Evolutionary conservation across 208 protist species (phyloP), one percentile per base, ranked within the genome.

Genomic region (Crithidia thermophila): DNA sequence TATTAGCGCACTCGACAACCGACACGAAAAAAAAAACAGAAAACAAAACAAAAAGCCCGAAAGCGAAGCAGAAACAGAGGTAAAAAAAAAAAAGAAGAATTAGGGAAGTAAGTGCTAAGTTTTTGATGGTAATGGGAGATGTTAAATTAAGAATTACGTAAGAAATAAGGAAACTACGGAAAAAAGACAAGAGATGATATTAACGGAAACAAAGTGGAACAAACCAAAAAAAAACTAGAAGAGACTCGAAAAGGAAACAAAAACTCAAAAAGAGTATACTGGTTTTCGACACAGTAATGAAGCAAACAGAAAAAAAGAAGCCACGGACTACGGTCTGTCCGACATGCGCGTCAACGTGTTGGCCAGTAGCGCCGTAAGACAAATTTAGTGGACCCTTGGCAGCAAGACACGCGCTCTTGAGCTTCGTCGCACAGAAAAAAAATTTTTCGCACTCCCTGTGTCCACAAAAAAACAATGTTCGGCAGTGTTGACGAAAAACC

Each of bases 181-280:
- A 13, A 40, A 57, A 45, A 57, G 30, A 56, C 34, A 53, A 14
- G 10, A 47, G 2, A 27, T 5, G 14, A 20, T 27, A 16, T 34
- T 18, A 5, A 37, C 4, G 42, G 10, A 20, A 51, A 46, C 14
- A 70, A 58, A 70, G 25, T 33, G 31, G 5, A 18, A 69, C 8
- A 50, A 33, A 45, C 31, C 47, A 33, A 50, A 53, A 28, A 39
- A 49, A 70, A 60, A 40, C 7, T 23, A 27, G 14, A 58, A 63
- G 20, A 37, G 7, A 49, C 14, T 72, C 20, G n/a, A 62, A 60
- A 51, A 51, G 37, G 23, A 81, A 77, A 20, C 81, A 55, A 51
- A 81, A 81, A 52, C 84, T 72, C 71, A 81, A 80, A 39, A 86
- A 67, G 63, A 81, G 67, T 63, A 85, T 85, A 71, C 81, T 86